Base-by-base conservation (phyloP, 768 basidiomycete species). In the Chalciporus piperatus region DNA sequence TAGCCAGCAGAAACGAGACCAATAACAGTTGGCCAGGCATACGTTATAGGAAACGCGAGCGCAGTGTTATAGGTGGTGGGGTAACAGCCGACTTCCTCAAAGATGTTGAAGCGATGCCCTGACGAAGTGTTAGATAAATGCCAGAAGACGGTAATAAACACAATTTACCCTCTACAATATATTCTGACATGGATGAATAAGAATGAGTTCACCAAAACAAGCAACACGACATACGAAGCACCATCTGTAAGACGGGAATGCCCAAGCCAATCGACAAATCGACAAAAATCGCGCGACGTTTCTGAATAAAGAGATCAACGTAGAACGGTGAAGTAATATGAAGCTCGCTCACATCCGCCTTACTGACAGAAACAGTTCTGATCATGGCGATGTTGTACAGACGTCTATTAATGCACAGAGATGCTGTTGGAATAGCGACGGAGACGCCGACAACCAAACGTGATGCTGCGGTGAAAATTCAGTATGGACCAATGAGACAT, bases 241-340 rank as follows among this genome's bases (percentile, higher is more conserved):
- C 59, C 72, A 80, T 78, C 47, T 69, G 67, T 13, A 83, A 35
- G 10, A 80, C 20, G 5, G 83, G 83, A n/a, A 82, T 55, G 3
- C 80, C 80, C 10, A 84, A 51, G 1, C 78, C 75, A 48, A 84
- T 78, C 2, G 72, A 68, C 16, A 83, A 63, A 62, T 83, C 81
- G 33, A 78, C 64, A 53, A 77, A 62, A 47, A 84, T 66, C 1
- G 66, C 73, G 5, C 78, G 74, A 12, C 76, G 76, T 64, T 78
- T 80, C 71, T 74, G 61, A 41, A 19, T 25, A 3, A 7, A 25
- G 25, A 7, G 3, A 7, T 25, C 25, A 25, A 25, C 4, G 7
- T 25, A 25, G 25, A 25, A 25, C n/a, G n/a, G n/a, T n/a, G n/a
- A 3, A 9, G 6, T 7, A 27, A 7, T 2, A 1, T 27, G 27